phyloP scores from a whole-genome alignment of 139 green algal species.

The Chlorella ohadii region DNA sequence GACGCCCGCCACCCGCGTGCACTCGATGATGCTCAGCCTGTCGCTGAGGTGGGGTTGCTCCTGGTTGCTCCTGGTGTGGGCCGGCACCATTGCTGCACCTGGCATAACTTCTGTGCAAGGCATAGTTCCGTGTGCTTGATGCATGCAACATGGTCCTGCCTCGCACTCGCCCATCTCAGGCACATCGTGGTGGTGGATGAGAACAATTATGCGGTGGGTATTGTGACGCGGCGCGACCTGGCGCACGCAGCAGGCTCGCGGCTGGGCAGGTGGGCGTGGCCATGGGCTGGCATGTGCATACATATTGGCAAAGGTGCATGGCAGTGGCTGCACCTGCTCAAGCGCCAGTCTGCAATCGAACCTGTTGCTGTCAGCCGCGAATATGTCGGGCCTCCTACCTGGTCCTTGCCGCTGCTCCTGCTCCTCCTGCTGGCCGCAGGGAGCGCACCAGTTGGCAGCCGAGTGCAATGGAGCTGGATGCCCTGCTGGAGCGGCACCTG shows the following conservation, averaged over 20 bases:
- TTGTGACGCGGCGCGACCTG: slow-evolving; percentile 17
- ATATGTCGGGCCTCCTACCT: too few species aligned
- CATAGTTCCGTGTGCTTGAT: too few species aligned
- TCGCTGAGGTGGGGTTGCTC: neutral
- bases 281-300: too few species aligned
- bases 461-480: neutral
- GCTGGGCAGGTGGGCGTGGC: neutral
- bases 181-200: slow-evolving; percentile 14
- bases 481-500: neutral
- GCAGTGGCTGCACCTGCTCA: too few species aligned
- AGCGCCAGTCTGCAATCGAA: too few species aligned
- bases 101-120: too few species aligned
- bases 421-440: neutral
- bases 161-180: neutral
- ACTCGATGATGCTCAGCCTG: slow-evolving; percentile 21
- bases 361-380: too few species aligned
- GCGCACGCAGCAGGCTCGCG: slow-evolving; percentile 10
- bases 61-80: too few species aligned
- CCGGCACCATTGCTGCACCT: too few species aligned
- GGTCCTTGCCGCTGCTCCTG: neutral
- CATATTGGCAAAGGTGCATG: too few species aligned
- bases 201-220: neutral
- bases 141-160: too few species aligned
- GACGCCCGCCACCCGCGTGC: slow-evolving; percentile 16
- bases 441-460: neutral